Percentiles rank a stretch among this genome's conserved stretches.
These are phyloP conservation scores for Paspalum vaginatum DNA, from an alignment of 176 grass and related monocot genomes.

Conservation along the genomic window DNA sequence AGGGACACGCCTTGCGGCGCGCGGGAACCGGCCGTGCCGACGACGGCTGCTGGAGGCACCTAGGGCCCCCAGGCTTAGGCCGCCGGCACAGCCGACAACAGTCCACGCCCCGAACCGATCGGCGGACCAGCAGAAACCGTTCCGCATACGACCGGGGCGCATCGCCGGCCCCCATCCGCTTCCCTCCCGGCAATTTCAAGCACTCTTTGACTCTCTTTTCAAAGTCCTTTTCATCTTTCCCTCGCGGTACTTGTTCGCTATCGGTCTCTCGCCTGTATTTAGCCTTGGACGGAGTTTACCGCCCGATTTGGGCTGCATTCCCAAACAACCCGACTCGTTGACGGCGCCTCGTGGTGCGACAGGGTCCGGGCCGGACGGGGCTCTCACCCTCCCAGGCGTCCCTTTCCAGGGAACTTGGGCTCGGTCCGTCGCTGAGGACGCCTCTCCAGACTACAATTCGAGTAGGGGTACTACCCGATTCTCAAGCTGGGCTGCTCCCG, in stretches of 20 bases:
- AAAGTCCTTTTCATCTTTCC: conserved; percentile 79
- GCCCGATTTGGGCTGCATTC: conserved; percentile 60
- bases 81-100: conserved; percentile 32
- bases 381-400: conserved; percentile 58
- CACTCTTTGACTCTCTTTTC: conserved; percentile 65
- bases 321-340: conserved; percentile 67
- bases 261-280: conserved; percentile 75
- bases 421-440: not conserved
- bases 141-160: conserved; percentile 30
- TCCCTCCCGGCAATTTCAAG: conserved; percentile 74
- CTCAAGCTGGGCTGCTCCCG: too few relatives aligned
- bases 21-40: not conserved
- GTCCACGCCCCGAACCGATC: conserved; percentile 7
- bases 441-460: too few relatives aligned
- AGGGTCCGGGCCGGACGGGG: conserved; percentile 55
- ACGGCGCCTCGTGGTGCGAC: conserved; percentile 54
- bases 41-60: not conserved
- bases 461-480: too few relatives aligned
- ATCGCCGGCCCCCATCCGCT: conserved; percentile 53
- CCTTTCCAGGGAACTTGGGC: conserved; percentile 51
- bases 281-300: conserved; percentile 57
- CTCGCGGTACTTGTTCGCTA: conserved; percentile 78
- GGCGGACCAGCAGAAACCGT: not conserved
- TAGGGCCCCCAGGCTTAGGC: conserved; percentile 37
- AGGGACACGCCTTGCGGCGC: too few relatives aligned